Conservation (phyloP, 257 asterid genomes). For the Pogostemon cablin region DNA sequence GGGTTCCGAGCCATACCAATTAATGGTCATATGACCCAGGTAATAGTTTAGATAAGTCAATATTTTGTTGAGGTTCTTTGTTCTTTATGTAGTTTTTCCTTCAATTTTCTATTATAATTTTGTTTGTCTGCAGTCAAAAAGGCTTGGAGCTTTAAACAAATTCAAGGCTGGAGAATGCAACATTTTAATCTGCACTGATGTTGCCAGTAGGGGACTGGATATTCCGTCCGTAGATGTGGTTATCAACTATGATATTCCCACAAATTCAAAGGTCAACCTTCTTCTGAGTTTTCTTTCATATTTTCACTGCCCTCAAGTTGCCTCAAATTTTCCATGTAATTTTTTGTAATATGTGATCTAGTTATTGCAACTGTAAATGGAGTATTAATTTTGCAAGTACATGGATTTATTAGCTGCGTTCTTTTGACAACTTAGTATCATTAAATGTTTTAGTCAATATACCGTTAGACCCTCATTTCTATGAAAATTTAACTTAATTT, state of each 20-base stretch:
- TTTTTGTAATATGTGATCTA: too few species aligned
- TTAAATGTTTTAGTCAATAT: not conserved
- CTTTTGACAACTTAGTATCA: not conserved
- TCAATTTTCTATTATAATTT: not conserved
- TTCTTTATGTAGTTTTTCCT: not conserved
- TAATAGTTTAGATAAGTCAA: conserved; percentile 32
- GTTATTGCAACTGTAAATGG: too few species aligned
- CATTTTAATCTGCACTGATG: conserved; percentile 87
- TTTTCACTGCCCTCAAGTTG: too few species aligned
- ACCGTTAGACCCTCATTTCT: not conserved
- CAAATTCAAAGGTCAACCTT: conserved; percentile 77
- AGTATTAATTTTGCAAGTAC: not conserved
- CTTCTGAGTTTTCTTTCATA: not conserved
- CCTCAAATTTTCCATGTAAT: too few species aligned
- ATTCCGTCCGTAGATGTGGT: conserved; percentile 92
- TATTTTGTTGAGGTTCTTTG: conserved; percentile 6
- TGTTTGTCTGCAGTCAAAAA: conserved; percentile 58
- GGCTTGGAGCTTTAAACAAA: conserved; percentile 84
- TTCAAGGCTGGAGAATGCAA: conserved; percentile 91
- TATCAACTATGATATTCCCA: conserved; percentile 87
- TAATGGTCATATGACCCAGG: conserved; percentile 97
- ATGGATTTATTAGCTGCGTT: not conserved
- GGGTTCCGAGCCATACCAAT: conserved; percentile 88
- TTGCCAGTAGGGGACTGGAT: conserved; percentile 96
- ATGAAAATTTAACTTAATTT: not conserved